Evolutionary conservation across 2,329 filamentous ascomycete genomes (phyloP), one percentile per base, ranked within the genome.

Genomic region (Pseudocercospora eumusae): DNA sequence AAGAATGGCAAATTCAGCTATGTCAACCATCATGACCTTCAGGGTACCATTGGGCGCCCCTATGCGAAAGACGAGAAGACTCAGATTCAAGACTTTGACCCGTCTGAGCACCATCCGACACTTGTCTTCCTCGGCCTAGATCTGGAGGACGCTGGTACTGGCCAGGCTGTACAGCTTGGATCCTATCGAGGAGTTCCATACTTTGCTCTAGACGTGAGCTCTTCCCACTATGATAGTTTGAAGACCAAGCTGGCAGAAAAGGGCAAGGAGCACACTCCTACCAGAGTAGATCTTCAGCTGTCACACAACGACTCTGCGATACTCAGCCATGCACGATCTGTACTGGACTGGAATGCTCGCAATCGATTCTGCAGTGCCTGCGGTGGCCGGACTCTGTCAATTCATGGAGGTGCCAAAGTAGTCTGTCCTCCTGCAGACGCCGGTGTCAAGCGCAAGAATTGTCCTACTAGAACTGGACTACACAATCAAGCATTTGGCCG

Each of bases 401-500:
- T 59, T n/a, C 64, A 68, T 11, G 67, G 65, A 13, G 67, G 67
- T 7, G 57, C 61, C 4, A 68, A 69, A 44, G 61, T 69, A 10
- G 64, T 69, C 27, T 69, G 67, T 36, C 67, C 67, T 20, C 67
- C 67, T 6, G 54, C 53, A 2, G 67, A 68, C 25, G 64, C 63
- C 20, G 67, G 67, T 11, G 59, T 68, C 4, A 52, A 61, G 20
- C 57, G 67, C 2, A 64, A 62, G 23, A 54, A 59, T 25, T 13
- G 57, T 54, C 62, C 67, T 0, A 69, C 62, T 6, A 58, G 67
- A n/a, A 66, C 62, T 23, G 65, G 67, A 23, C 56, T 69, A 21
- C 67, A 69, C 57, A 69, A 68, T 25, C 66, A 67, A 31, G 67
- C 65, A 2, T 69, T 69, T 23, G 65, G 64, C 5, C 60, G 67